Conservation (phyloP, 495 filamentous ascomycete species). For the Talaromyces borbonicus region DNA sequence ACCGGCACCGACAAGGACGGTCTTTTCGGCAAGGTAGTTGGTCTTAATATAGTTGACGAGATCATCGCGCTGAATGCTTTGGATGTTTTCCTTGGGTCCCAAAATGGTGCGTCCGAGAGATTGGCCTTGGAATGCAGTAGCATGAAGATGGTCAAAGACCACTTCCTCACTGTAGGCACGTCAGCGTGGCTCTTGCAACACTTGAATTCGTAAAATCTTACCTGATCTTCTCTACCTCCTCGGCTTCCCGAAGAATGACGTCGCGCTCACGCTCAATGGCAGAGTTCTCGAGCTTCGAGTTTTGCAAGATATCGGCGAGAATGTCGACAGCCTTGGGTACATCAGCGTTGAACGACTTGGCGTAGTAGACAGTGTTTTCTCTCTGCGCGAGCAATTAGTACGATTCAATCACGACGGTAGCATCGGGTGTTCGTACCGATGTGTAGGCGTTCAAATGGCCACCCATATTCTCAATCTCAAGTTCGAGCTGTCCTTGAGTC, state of each 20-base stretch:
- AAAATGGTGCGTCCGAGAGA: conserved; percentile 96
- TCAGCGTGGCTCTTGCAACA: neutral
- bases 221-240: conserved; percentile 86
- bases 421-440: conserved; percentile 57
- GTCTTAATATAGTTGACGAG: conserved; percentile 92
- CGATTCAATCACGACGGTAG: neutral
- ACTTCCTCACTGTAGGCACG: conserved; percentile 84
- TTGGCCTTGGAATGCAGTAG: conserved; percentile 93
- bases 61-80: conserved; percentile 84
- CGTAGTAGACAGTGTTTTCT: conserved; percentile 99
- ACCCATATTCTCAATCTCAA: conserved; percentile 99
- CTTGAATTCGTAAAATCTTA: neutral
- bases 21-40: conserved; percentile 98
- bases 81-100: conserved; percentile 95
- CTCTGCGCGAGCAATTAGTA: conserved; percentile 49
- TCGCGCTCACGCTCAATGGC: conserved; percentile 97
- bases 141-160: conserved; percentile 98
- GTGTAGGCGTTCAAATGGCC: conserved; percentile 99
- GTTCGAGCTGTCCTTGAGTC: conserved; percentile 90
- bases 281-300: conserved; percentile 87
- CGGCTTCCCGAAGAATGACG: conserved; percentile 96
- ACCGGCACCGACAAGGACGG: conserved; percentile 95
- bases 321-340: conserved; percentile 94
- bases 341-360: conserved; percentile 96
- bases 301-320: conserved; percentile 96